Evolutionary conservation across 768 basidiomycete genomes (phyloP).

Genomic region (Panaeolus cyanescens): DNA sequence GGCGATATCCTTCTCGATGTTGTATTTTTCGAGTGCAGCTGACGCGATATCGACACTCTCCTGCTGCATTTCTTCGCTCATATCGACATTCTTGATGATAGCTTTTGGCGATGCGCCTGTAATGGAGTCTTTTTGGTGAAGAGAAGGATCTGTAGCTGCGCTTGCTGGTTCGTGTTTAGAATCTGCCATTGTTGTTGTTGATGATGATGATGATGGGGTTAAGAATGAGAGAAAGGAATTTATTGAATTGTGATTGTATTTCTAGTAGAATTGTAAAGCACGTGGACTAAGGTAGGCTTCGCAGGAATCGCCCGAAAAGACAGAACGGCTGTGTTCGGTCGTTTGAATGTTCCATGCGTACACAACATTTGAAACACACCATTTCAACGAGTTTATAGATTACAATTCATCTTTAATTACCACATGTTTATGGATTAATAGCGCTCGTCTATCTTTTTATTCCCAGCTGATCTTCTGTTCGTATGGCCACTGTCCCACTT

Average conservation of each 20-base stretch:
- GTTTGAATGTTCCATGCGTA: neutral
- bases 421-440: neutral
- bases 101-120: constrained; percentile 65
- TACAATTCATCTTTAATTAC: neutral
- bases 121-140: constrained; percentile 26
- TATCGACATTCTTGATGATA: constrained; percentile 96
- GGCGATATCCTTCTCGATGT: constrained; percentile 97
- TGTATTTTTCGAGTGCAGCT: constrained; percentile 85
- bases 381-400: neutral
- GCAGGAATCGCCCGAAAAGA: constrained; percentile 17
- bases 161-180: constrained; percentile 57
- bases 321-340: constrained; percentile 20
- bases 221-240: neutral
- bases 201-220: constrained; percentile 13
- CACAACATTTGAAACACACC: neutral
- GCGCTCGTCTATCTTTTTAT: neutral
- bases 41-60: constrained; percentile 88
- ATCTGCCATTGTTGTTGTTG: constrained; percentile 44
- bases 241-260: neutral
- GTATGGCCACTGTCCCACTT: neutral
- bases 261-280: neutral
- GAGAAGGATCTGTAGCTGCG: constrained; percentile 33
- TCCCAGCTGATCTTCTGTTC: neutral
- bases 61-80: constrained; percentile 96
- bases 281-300: neutral